These are phyloP conservation scores for Plantago elongata DNA, from an alignment of 257 asterid genomes.

Conservation along the genomic window DNA sequence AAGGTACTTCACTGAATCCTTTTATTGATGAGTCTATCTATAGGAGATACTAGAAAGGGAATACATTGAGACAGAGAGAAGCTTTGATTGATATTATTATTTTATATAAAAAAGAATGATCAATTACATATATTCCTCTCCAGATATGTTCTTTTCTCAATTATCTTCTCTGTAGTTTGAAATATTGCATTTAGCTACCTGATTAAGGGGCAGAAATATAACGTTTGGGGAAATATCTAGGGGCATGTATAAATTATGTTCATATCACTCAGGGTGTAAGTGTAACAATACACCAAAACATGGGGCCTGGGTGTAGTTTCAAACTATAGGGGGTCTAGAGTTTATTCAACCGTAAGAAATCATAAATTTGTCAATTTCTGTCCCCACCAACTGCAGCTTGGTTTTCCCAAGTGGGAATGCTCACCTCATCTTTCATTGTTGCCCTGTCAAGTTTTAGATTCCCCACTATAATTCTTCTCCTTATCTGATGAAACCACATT, in stretches of 20 bases:
- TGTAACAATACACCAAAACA: no score
- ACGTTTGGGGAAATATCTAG: not conserved
- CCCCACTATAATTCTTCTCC: slow-evolving; percentile 43
- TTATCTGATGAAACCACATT: slow-evolving; percentile 34
- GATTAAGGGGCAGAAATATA: not conserved
- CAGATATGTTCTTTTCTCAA: slow-evolving; percentile 3
- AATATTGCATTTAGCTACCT: not conserved
- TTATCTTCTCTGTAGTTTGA: slow-evolving; percentile 1
- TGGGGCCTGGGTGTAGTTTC: not conserved
- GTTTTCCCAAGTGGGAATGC: slow-evolving; percentile 39
- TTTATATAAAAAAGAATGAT: not conserved
- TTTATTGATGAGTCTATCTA: slow-evolving; percentile 23
- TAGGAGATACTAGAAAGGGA: slow-evolving; percentile 35
- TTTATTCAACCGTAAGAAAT: not conserved
- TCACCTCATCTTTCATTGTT: slow-evolving; percentile 50
- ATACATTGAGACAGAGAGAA: slow-evolving; percentile 41
- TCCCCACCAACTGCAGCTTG: slow-evolving; percentile 60
- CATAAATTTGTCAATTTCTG: slow-evolving; percentile 18
- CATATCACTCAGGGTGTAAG: not conserved
- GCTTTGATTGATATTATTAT: slow-evolving; percentile 22
- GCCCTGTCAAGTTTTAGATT: slow-evolving; percentile 49
- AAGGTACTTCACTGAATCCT: slow-evolving; percentile 31
- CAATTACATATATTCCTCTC: slow-evolving; percentile 5
- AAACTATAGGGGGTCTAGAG: slow-evolving; percentile 1
- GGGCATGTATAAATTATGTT: not conserved